Percentiles rank a stretch among this genome's conserved stretches.
phyloP scores from a whole-genome alignment of 768 basidiomycete species.

The Suillus clintonianus region DNA sequence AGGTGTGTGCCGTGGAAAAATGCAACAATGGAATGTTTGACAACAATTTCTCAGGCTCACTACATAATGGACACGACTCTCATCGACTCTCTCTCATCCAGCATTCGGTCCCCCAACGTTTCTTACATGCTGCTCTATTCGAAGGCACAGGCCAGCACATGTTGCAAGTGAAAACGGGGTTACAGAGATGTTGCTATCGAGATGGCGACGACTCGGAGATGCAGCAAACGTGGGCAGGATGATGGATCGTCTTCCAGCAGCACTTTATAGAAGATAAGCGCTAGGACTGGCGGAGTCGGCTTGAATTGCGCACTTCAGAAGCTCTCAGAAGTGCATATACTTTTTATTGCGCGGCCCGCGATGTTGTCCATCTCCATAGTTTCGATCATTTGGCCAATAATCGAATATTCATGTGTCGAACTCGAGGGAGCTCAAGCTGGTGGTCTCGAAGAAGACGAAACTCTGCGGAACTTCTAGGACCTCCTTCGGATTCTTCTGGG shows the following conservation, averaged over 20 bases:
- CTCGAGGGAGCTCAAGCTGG: too few species aligned
- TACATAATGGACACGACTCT: background rate
- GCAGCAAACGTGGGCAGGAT: background rate
- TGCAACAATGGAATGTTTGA: background rate
- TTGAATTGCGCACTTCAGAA: background rate
- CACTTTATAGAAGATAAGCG: background rate
- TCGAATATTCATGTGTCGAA: background rate
- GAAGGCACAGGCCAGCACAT: background rate
- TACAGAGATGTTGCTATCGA: background rate
- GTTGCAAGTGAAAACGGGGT: background rate
- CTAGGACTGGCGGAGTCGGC: background rate
- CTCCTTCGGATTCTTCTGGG: too few species aligned
- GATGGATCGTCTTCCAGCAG: background rate
- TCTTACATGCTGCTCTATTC: background rate
- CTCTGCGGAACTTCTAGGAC: too few species aligned
- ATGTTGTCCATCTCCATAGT: too few species aligned
- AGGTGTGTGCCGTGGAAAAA: background rate
- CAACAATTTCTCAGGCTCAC: background rate
- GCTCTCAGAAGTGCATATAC: background rate
- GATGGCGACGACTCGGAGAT: background rate
- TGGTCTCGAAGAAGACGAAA: too few species aligned
- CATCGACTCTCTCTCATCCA: background rate
- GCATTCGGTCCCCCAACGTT: background rate
- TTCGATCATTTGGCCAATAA: background rate
- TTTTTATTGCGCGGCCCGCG: background rate